Evolutionary conservation across 2,329 filamentous ascomycete genomes (phyloP).

Genomic region (Aspergillus cejpii): DNA sequence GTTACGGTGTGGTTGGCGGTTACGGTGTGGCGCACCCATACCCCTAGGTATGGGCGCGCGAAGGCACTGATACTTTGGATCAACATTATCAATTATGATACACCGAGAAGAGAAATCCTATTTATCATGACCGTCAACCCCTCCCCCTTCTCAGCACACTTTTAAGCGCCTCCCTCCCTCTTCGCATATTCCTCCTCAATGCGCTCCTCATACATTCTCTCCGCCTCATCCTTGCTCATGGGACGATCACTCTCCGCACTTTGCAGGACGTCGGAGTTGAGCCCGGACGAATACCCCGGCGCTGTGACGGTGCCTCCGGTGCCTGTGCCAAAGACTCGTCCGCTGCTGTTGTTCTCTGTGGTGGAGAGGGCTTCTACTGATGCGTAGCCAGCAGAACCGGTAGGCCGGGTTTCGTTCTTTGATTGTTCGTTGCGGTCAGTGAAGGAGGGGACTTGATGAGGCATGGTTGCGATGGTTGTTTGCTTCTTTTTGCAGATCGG

Average conservation of each 20-base stretch:
- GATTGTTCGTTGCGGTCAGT: conserved; percentile 2
- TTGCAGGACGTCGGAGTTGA: conserved; percentile 11
- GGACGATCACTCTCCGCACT: conserved; percentile 17
- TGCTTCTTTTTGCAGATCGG: no score
- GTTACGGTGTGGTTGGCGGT: no score
- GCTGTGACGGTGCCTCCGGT: conserved; percentile 16
- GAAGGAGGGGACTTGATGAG: conserved; percentile 8
- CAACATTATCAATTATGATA: neutral
- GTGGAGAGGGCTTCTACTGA: conserved; percentile 12
- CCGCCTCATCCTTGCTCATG: conserved; percentile 40
- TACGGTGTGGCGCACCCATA: no score
- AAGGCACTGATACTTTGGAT: no score
- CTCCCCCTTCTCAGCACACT: neutral
- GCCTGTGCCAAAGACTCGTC: conserved; percentile 11
- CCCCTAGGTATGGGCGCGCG: no score
- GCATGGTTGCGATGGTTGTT: conserved; percentile 8
- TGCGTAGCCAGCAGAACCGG: conserved; percentile 16
- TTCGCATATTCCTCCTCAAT: conserved; percentile 46
- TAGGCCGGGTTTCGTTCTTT: conserved; percentile 2
- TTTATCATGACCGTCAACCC: neutral
- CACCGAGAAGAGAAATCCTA: neutral
- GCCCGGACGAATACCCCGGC: conserved; percentile 11
- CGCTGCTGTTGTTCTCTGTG: conserved; percentile 10
- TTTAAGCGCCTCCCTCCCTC: conserved; percentile 40
- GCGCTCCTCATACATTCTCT: conserved; percentile 41